Evolutionary conservation across 202 grass and related monocot species (phyloP).

Genomic region (Zoysia matrella): DNA sequence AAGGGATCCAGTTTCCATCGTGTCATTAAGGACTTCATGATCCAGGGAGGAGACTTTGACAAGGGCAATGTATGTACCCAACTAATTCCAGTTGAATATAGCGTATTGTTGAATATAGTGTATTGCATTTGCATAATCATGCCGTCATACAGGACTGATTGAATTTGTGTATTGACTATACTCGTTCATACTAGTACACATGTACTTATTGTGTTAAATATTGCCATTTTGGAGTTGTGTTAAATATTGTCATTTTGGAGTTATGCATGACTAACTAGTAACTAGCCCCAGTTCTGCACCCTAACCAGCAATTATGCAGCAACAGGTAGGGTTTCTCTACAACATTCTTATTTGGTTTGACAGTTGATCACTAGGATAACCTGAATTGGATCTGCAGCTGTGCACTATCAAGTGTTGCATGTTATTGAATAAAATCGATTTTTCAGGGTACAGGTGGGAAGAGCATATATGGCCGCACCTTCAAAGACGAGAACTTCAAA

Average conservation of each 20-base stretch:
- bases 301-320: neutral
- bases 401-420: slow-evolving; percentile 12
- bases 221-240: neutral
- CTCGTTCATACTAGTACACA: neutral
- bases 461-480: slow-evolving; percentile 88
- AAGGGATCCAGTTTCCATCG: slow-evolving; percentile 87
- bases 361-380: neutral
- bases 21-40: slow-evolving; percentile 93
- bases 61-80: slow-evolving; percentile 74
- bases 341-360: neutral
- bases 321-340: neutral
- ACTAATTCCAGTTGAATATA: neutral
- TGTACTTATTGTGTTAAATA: neutral
- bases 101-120: neutral
- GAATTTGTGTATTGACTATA: neutral
- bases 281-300: neutral
- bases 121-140: slow-evolving; percentile 2
- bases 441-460: slow-evolving; percentile 90
- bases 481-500: slow-evolving; percentile 91
- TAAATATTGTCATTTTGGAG: neutral
- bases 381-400: neutral
- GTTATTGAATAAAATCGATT: slow-evolving; percentile 12
- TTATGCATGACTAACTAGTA: too few relatives aligned
- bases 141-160: neutral
- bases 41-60: slow-evolving; percentile 92